Percentiles rank a stretch among this genome's conserved stretches.
Conservation (phyloP, 768 basidiomycete genomes). For the Cystobasidium onofrii region DNA sequence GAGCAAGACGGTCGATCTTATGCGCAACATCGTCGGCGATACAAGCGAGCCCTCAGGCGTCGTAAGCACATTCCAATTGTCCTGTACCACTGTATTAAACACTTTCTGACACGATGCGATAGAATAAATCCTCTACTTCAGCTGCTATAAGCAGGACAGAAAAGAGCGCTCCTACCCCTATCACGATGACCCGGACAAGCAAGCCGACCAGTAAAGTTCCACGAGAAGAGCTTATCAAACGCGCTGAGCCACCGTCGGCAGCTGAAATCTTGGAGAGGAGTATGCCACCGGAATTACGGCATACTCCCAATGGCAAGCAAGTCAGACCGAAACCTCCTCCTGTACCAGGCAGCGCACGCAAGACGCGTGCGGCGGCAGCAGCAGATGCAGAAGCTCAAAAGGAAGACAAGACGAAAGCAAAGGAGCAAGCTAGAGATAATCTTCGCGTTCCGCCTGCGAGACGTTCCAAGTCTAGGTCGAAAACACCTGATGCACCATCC, state of each 20-base stretch:
- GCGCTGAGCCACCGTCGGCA: not conserved
- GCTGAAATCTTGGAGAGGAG: constrained; percentile 21
- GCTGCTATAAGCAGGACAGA: not conserved
- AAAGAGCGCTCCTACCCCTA: not conserved
- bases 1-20: constrained; percentile 11
- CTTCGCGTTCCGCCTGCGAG: not conserved
- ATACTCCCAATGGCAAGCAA: constrained; percentile 1
- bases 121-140: not conserved
- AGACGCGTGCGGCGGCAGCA: constrained; percentile 18
- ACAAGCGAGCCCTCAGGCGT: not conserved
- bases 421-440: not conserved
- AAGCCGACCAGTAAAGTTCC: constrained; percentile 12
- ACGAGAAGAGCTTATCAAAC: constrained; percentile 17
- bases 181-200: not conserved
- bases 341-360: constrained; percentile 24
- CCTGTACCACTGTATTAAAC: not conserved
- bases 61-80: not conserved
- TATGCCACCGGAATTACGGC: constrained; percentile 12
- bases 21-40: constrained; percentile 28
- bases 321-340: constrained; percentile 28
- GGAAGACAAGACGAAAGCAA: not conserved
- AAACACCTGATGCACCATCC: not conserved
- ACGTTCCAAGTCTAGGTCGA: not conserved
- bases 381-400: not conserved
- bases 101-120: not conserved